A percentile compares a stretch with the other conserved stretches of the same genome.
Evolutionary conservation across 768 basidiomycete genomes (phyloP).

Genomic region (Lactifluus subvellereus): DNA sequence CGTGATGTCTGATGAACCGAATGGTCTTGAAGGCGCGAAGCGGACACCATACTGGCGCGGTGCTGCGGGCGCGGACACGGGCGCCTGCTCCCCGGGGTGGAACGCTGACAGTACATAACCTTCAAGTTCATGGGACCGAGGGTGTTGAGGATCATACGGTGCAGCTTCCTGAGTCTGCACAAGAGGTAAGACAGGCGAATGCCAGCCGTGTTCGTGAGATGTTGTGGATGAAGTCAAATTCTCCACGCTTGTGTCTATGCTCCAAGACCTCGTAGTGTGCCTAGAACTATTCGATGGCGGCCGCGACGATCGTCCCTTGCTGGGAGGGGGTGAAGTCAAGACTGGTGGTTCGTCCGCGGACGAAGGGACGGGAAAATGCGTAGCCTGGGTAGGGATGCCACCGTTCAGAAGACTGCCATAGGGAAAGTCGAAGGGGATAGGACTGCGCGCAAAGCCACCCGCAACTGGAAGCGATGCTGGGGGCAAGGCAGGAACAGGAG

Average conservation of each 20-base stretch:
- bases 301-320: not conserved
- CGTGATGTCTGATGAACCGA: slow-evolving; percentile 1
- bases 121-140: not conserved
- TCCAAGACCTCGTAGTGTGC: not conserved
- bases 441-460: slow-evolving; percentile 9
- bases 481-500: slow-evolving; percentile 21
- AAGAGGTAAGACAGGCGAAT: not conserved
- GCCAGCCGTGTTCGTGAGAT: slow-evolving; percentile 2
- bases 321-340: not conserved
- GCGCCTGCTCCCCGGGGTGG: not conserved
- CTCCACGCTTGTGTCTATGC: slow-evolving; percentile 1
- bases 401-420: not conserved
- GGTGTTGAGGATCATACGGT: not conserved
- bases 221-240: not conserved
- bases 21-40: slow-evolving; percentile 19
- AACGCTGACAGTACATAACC: not conserved
- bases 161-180: not conserved
- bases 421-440: not conserved
- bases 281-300: not conserved
- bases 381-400: not conserved
- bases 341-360: not conserved
- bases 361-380: not conserved
- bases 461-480: slow-evolving; percentile 2
- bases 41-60: slow-evolving; percentile 7
- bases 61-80: not conserved